Evolutionary conservation across 2,329 filamentous ascomycete species (phyloP).

Genomic region (Venturia carpophila): DNA sequence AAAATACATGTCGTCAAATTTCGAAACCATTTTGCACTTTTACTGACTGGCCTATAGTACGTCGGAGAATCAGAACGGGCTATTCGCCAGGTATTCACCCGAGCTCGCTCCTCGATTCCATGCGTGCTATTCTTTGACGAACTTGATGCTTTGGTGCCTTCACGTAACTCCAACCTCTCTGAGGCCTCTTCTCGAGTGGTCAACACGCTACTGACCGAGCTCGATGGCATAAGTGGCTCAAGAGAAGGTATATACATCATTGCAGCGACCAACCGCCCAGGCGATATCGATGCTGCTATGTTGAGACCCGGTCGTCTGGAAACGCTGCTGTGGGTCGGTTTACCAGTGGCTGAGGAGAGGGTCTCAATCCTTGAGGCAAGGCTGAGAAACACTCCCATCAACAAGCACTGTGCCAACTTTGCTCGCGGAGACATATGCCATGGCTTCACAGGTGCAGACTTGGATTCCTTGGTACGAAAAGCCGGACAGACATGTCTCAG

Average conservation of each 20-base stretch:
- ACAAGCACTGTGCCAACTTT: conserved; percentile 52
- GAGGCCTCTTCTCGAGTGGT: conserved; percentile 86
- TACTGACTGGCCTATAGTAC: conserved; percentile 42
- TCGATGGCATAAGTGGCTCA: conserved; percentile 69
- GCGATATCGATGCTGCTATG: conserved; percentile 96
- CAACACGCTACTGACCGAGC: conserved; percentile 87
- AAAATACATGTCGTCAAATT: not conserved
- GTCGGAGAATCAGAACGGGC: conserved; percentile 93
- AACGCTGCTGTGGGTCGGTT: conserved; percentile 78
- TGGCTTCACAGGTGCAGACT: conserved; percentile 67
- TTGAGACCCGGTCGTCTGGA: conserved; percentile 83
- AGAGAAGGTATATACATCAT: conserved; percentile 88
- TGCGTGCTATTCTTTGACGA: conserved; percentile 99
- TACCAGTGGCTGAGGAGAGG: conserved; percentile 70
- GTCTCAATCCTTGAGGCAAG: conserved; percentile 76
- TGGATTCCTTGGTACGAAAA: conserved; percentile 50
- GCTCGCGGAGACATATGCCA: conserved; percentile 59
- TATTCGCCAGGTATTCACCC: conserved; percentile 82
- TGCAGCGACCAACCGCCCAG: conserved; percentile 87
- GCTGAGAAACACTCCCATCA: conserved; percentile 45
- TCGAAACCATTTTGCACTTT: not conserved
- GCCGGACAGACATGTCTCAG: conserved; percentile 52
- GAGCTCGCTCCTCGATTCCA: conserved; percentile 76
- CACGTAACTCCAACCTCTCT: conserved; percentile 65
- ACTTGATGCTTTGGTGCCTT: conserved; percentile 83